Evolutionary conservation across 2,329 filamentous ascomycete species (phyloP).

Genomic region (Sphaerulina musiva): DNA sequence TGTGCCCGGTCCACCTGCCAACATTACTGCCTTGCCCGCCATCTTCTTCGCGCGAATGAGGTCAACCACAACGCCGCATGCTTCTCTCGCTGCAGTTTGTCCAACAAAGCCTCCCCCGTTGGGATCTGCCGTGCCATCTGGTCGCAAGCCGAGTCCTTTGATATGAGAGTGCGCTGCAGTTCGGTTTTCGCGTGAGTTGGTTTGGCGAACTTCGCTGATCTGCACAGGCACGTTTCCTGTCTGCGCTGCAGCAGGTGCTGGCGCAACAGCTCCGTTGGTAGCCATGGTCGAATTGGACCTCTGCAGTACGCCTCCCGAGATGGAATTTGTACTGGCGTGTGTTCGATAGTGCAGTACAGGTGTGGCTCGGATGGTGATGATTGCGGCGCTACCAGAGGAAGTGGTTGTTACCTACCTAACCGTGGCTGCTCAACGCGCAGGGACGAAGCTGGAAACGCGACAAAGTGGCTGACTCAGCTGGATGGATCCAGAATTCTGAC

Average conservation of each 20-base stretch:
- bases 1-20: conserved; percentile 90
- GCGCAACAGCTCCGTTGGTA: conserved; percentile 23
- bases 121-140: conserved; percentile 78
- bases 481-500: neutral
- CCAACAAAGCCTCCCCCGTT: conserved; percentile 81
- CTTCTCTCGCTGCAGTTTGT: conserved; percentile 83
- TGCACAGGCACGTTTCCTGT: conserved; percentile 30
- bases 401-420: neutral
- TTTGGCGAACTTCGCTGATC: conserved; percentile 33
- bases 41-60: conserved; percentile 95
- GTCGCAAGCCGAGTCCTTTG: conserved; percentile 80
- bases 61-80: conserved; percentile 91
- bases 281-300: conserved; percentile 17
- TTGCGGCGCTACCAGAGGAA: neutral
- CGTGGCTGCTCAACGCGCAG: neutral
- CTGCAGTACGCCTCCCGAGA: neutral
- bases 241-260: conserved; percentile 22
- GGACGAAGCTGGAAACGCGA: neutral
- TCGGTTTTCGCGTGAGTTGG: conserved; percentile 68
- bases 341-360: no score
- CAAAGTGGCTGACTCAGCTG: neutral
- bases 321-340: neutral
- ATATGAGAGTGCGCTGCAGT: conserved; percentile 98
- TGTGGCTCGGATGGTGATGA: neutral
- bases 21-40: conserved; percentile 85